Evolutionary conservation across 108 stramenopile species (phyloP), one percentile per base, ranked within the genome.

Genomic region (Tribonema minus): DNA sequence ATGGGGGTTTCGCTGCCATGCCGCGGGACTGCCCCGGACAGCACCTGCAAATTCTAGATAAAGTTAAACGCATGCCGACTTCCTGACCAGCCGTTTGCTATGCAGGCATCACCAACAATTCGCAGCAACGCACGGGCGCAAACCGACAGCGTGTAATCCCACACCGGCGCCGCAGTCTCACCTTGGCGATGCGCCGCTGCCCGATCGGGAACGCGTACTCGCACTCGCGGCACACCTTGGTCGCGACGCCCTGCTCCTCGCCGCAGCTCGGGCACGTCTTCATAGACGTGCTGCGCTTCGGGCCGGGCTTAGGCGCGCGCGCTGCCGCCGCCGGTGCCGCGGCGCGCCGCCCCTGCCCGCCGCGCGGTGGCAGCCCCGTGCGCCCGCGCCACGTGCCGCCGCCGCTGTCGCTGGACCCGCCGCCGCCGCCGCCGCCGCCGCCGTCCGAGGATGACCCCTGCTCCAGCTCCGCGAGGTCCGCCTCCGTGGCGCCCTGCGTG

Each of bases 241-340:
- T 70, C 30, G 72, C 75, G 82, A 84, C 71, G 4, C 82, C 67
- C 36, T 77, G 37, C 61, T 61, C 63, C 41, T 81, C 84, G 37
- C 82, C 82, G 29, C 84, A 84, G 58, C 84, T 81, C 12, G 84
- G 84, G 34, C 84, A 84, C 54, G 82, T 76, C 75, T 84, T 84
- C 12, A 58, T 68, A 60, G 67, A 63, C 39, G 25, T 38, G 61
- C 29, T 27, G 25, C 59, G 61, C 68, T 4, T 34, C 58, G 2
- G 46, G 29, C n/a, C 66, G 61, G 1, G 6, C 29, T 2, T 28
- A 60, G 33, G 23, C 32, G 0, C 32, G 60, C 37, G 27, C 77
- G n/a, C 29, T 68, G 28, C 23, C 33, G 7, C 39, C 68, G 26
- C n/a, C 77, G 36, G 30, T 67, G 29, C 67, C 58, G 26, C 30